phyloP scores from a whole-genome alignment of 495 filamentous ascomycete species.

The Penicillium bovifimosum region DNA sequence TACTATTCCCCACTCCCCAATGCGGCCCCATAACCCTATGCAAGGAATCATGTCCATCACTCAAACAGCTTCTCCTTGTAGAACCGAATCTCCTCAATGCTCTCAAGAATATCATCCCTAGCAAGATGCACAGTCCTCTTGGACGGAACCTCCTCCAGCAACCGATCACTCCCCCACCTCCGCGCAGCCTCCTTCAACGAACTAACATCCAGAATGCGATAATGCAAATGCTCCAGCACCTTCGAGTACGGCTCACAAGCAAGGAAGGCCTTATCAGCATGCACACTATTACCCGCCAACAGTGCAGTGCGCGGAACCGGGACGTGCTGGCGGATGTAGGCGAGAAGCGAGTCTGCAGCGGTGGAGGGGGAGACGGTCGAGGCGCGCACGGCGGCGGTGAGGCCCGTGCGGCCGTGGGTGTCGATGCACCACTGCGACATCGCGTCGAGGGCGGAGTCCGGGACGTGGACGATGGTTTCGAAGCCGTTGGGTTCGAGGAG shows the following conservation, averaged over 20 bases:
- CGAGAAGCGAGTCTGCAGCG: constrained; percentile 67
- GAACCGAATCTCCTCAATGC: constrained; percentile 83
- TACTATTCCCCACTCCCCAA: too few relatives aligned
- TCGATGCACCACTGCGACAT: constrained; percentile 73
- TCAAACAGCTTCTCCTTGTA: constrained; percentile 51
- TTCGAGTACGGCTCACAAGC: constrained; percentile 63
- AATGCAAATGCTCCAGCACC: constrained; percentile 72
- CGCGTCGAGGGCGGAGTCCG: constrained; percentile 58
- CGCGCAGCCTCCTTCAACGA: constrained; percentile 80
- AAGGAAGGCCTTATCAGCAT: constrained; percentile 83
- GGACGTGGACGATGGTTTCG: constrained; percentile 73
- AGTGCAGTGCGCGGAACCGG: constrained; percentile 59
- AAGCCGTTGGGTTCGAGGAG: constrained; percentile 72
- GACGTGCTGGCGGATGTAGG: constrained; percentile 68
- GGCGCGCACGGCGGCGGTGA: constrained; percentile 68
- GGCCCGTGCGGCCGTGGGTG: constrained; percentile 64
- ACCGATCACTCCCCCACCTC: constrained; percentile 65
- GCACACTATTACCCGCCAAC: constrained; percentile 87
- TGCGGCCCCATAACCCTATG: neutral
- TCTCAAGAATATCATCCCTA: constrained; percentile 85
- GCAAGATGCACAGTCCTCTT: constrained; percentile 81
- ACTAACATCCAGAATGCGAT: constrained; percentile 90
- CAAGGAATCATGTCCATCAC: neutral
- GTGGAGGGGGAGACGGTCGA: constrained; percentile 67
- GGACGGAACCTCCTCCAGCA: constrained; percentile 54